These are phyloP conservation scores for Aquilaria malaccensis DNA, from an alignment of 345 rosid species.

Conservation along the genomic window DNA sequence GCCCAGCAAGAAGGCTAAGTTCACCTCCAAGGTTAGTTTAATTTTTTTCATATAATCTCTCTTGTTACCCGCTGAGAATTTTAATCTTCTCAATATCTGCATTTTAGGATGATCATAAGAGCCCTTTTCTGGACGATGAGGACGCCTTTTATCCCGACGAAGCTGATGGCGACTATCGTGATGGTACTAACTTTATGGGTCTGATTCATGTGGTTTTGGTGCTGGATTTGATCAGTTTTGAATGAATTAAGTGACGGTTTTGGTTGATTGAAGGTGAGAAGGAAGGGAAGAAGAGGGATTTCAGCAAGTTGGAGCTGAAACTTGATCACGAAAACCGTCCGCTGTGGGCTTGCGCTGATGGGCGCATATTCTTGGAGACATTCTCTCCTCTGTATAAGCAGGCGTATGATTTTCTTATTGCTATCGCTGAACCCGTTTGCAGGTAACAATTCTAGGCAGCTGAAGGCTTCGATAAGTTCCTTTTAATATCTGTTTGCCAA, in stretches of 20 bases:
- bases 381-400: constrained; percentile 84
- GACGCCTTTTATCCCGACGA: constrained; percentile 44
- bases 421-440: constrained; percentile 99
- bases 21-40: constrained; percentile 42
- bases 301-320: constrained; percentile 70
- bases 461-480: not conserved
- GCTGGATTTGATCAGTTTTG: constrained; percentile 3
- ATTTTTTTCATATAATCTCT: not conserved
- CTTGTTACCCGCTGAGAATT: not conserved
- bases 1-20: constrained; percentile 56
- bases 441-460: constrained; percentile 34
- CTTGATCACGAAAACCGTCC: constrained; percentile 81
- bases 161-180: constrained; percentile 56
- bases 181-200: constrained; percentile 34
- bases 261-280: constrained; percentile 32
- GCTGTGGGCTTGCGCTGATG: constrained; percentile 95
- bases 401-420: constrained; percentile 93
- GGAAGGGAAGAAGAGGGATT: constrained; percentile 67
- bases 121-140: constrained; percentile 38
- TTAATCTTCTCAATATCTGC: not conserved
- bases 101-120: constrained; percentile 51
- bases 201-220: not conserved
- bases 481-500: not conserved
- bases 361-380: constrained; percentile 81
- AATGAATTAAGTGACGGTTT: constrained; percentile 3